Base-by-base conservation (phyloP, 257 asterid genomes). In the Solanum habrochaites region DNA sequence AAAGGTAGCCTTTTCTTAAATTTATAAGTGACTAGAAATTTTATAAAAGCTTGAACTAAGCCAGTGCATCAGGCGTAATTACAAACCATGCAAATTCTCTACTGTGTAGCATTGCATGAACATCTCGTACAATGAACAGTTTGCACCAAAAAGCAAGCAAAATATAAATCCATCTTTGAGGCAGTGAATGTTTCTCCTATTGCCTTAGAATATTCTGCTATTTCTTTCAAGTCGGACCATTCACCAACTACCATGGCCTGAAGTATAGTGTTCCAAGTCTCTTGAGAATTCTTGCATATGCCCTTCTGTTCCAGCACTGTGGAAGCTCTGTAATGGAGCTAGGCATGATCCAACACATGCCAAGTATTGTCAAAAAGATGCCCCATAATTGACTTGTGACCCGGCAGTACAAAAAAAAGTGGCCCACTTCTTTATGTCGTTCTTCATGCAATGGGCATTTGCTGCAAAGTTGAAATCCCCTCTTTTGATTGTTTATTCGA, bases 1-100 rank as follows among this genome's bases (percentile, higher is more conserved):
- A 96, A 93, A 96, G 99, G 98, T 95, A 92, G 88, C 72, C 82
- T 72, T 73, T 90, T 42, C 74, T 72, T 70, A 31, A 31, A 70
- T 8, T 37, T 35, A 23, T 39, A 74, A 74, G 21, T 74, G 3
- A 74, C 12, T 11, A 74, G 82, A 74, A 39, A 21, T 21, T 73
- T 21, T 39, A 39, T 74, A 21, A 11, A 13, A 74, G 15, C 52
- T 74, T 74, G 56, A 27, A 23, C 81, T 37, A 72, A 6, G 81
- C 81, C 10, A 11, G 49, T 72, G 27, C 47, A 37, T 72, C 49
- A 72, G 80, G 29, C 3, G 29, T 37, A 73, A 11, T 21, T 73
- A 73, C 82, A 39, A 45, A 39, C 29, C 16, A 5, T 72, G 49
- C 25, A 37, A 73, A 73, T 37, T 72, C 47, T 72, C 49, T 37